A percentile compares a stretch with the other conserved stretches of the same genome.
phyloP scores from a whole-genome alignment of 768 basidiomycete genomes.

The Sistotremastrum suecicum region DNA sequence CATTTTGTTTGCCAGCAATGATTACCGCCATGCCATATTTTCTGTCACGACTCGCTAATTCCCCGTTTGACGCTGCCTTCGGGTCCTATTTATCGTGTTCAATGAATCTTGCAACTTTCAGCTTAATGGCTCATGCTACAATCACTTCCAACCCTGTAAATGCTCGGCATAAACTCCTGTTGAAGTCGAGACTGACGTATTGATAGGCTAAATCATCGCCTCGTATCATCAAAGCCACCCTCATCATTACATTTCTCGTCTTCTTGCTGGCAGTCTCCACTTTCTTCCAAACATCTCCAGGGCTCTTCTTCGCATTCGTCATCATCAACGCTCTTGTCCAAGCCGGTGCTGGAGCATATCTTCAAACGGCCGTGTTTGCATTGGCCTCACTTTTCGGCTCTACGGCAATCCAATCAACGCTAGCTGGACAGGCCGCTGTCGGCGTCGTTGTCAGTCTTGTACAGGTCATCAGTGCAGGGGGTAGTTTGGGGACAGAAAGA shows the following conservation, averaged over 20 bases:
- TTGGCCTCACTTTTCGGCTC: conserved; percentile 75
- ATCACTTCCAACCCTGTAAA: conserved; percentile 51
- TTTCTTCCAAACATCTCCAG: conserved; percentile 36
- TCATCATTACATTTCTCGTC: conserved; percentile 38
- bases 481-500: conserved; percentile 30
- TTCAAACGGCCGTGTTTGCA: conserved; percentile 65
- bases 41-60: conserved; percentile 48
- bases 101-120: conserved; percentile 45
- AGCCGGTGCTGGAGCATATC: conserved; percentile 52
- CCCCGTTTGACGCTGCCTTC: conserved; percentile 36
- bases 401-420: conserved; percentile 52
- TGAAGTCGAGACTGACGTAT: not conserved
- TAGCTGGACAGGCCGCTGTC: conserved; percentile 78
- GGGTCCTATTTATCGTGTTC: conserved; percentile 26
- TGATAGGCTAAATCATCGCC: conserved; percentile 44
- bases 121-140: conserved; percentile 64
- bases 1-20: conserved; percentile 36
- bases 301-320: conserved; percentile 50
- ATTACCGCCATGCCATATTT: conserved; percentile 83
- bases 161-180: conserved; percentile 4
- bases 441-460: conserved; percentile 70
- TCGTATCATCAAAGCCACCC: conserved; percentile 37
- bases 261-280: conserved; percentile 54
- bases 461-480: conserved; percentile 51
- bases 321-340: conserved; percentile 45